Conservation (phyloP, 1,284 basidiomycete species). For the Ganoderma lingzhi region DNA sequence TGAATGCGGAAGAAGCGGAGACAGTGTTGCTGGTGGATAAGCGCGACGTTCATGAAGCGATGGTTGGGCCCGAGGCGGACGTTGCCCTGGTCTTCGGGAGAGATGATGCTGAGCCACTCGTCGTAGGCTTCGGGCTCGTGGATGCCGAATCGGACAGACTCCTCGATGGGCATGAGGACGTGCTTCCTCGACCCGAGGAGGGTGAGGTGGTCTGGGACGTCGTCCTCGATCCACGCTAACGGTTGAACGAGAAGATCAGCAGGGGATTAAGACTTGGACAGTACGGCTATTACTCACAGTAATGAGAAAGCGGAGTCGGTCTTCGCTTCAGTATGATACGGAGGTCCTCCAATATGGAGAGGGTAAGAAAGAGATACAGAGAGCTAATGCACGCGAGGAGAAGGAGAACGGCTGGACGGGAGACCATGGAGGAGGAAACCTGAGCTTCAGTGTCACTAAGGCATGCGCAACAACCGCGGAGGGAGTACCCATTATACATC, state of each 20-base stretch:
- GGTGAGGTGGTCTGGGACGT: conserved; percentile 20
- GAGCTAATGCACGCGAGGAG: background rate
- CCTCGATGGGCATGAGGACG: conserved; percentile 26
- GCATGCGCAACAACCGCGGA: background rate
- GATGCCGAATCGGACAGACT: conserved; percentile 36
- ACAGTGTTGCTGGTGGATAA: conserved; percentile 51
- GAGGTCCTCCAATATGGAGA: background rate
- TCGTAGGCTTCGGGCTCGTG: conserved; percentile 32
- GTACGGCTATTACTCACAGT: background rate
- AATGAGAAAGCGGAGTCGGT: background rate
- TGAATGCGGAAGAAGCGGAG: conserved; percentile 39
- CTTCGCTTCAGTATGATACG: background rate
- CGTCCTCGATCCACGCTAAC: conserved; percentile 25
- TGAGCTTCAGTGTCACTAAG: background rate
- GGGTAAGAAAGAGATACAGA: background rate
- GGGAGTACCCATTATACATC: background rate
- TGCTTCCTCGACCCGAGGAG: conserved; percentile 11
- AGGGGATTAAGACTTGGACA: background rate
- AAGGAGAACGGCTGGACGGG: background rate
- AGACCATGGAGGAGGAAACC: background rate
- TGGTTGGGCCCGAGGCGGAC: conserved; percentile 2
- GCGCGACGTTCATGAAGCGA: conserved; percentile 41
- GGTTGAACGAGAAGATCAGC: background rate
- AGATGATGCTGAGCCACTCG: conserved; percentile 35
- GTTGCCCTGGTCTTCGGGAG: background rate